Evolutionary conservation across 1,284 basidiomycete species (phyloP), one percentile per base, ranked within the genome.

Genomic region (Apiotrichum veenhuisii): DNA sequence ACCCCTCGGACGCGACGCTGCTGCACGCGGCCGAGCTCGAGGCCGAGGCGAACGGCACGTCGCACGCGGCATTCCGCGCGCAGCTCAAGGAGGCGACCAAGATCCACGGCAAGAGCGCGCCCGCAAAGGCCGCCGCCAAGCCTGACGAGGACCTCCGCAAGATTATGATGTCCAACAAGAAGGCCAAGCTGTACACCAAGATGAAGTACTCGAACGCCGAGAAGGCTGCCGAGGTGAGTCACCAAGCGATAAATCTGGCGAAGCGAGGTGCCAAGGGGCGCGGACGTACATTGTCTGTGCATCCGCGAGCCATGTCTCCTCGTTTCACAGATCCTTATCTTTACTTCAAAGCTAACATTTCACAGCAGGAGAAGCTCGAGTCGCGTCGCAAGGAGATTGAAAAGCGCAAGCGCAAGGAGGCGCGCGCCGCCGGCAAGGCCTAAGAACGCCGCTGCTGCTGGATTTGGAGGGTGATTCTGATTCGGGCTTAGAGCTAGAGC

Each of bases 91-190:
- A 87, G 74, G 82, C 84, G 23, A 71, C 79, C 69, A 87, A 83
- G 78, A 82, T 65, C 22, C 63, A 84, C 70, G 72, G 73, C 36
- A 47, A 50, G 38, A 44, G 54, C 25, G 52, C 55, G 20, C 59
- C 59, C 44, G 65, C 49, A 12, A 65, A 64, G 54, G 51, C 61
- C 36, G 60, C 61, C 52, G 59, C 64, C 54, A 64, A 79, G 72
- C 66, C 77, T 17, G 92, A 96, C 73, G 82, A 87, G 73, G 88
- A 95, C 70, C 91, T 97, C 87, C 89, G 92, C 77, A 96, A 95
- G 82, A 96, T 96, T 85, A 85, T 98, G 85, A 87, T 98, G 86
- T 95, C 90, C 79, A 96, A 94, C 80, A 94, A 90, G 80, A 89
- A 97, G 79, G 84, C 87, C 69, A 97, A 96, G 79, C 77, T 98